Evolutionary conservation across 208 protist genomes (phyloP), one percentile per base, ranked within the genome.

Genomic region (Balamuthia mandrillaris): DNA sequence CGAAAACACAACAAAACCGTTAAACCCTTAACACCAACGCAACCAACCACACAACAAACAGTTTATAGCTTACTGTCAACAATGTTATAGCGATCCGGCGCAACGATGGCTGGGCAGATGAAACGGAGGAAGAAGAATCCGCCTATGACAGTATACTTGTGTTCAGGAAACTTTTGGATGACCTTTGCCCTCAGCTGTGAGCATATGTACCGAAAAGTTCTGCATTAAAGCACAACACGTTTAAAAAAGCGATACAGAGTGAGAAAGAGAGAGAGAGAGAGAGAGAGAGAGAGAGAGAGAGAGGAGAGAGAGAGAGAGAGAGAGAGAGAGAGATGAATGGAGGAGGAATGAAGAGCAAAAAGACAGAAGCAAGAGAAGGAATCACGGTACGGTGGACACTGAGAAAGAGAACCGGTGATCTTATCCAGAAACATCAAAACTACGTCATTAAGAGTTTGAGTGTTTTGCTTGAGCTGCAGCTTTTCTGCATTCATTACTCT

Each of bases 61-160:
- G 10, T 10, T 12, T 12, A 9, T 12, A 58, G 27, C 5, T 7
- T 58, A 78, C 68, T 49, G 10, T 78, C 68, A 0, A 58, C 3
- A 10, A 78, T 5, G 0, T 49, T 49, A 31, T 78, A 78, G 31
- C 42, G 18, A 18, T 78, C 45, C 0, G 68, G 68, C 33, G 45
- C 58, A 5, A 78, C 68, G 47, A 78, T 78, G 21, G 68, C 68
- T 21, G 68, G 68, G 45, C 68, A 78, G 14, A 78, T 42, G 45
- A 78, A 78, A 14, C 68, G 68, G n/a, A 78, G 68, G 45, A 78
- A 78, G 45, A 78, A 78, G 68, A 78, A 78, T 5, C 68, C 68
- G 31, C 68, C 68, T 27, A 78, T 78, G 14, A 49, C 0, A 1
- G 68, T 44, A 33, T 78, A 78, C 68, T 78, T 78, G 68, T 49